These are phyloP conservation scores for Bolboschoenoplectus hybrid DNA, from an alignment of 202 grass and related monocot species.

Conservation along the genomic window DNA sequence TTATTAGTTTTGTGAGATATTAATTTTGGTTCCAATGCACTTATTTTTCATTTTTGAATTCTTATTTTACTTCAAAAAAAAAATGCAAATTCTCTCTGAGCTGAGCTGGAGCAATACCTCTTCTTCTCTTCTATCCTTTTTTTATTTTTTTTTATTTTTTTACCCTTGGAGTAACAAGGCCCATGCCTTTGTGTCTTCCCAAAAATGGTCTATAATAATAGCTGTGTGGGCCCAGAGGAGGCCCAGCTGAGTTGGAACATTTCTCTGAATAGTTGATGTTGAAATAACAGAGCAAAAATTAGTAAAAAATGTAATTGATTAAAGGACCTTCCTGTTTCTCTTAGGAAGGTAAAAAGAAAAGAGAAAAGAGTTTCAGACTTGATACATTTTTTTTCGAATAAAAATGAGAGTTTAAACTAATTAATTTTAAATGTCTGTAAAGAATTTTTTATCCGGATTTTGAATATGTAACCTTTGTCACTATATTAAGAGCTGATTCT, in stretches of 20 bases:
- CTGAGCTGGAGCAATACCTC: not conserved
- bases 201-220: not conserved
- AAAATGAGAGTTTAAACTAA: not conserved
- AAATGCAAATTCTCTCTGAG: no score
- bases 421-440: not conserved
- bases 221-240: constrained; percentile 18
- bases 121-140: not conserved
- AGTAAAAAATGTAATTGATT: constrained; percentile 1
- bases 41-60: no score
- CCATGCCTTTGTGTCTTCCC: not conserved
- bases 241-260: not conserved
- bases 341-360: not conserved
- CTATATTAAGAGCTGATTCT: no score
- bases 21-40: no score
- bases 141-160: not conserved
- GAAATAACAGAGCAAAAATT: not conserved
- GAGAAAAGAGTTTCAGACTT: not conserved
- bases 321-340: not conserved
- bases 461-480: not conserved
- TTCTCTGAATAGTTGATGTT: not conserved
- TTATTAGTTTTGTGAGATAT: no score
- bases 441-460: not conserved
- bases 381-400: not conserved
- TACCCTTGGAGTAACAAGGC: not conserved
- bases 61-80: no score